phyloP scores from a whole-genome alignment of 768 basidiomycete species.

The Tubosaeta sp. region DNA sequence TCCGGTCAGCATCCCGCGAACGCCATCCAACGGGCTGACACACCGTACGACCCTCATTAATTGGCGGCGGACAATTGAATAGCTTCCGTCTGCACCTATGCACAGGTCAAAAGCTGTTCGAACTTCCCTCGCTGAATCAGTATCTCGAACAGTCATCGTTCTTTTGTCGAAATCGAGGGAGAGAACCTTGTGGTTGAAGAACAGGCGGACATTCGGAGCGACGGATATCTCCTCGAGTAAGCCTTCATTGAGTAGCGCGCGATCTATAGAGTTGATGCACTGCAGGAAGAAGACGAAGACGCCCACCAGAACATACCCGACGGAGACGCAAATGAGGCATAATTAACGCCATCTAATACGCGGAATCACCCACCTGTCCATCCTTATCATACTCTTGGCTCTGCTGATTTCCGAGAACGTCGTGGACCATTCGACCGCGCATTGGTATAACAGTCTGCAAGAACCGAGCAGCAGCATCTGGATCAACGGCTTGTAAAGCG shows the following conservation, averaged over 20 bases:
- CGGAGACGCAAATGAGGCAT: slow-evolving; percentile 18
- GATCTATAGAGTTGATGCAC: slow-evolving; percentile 94
- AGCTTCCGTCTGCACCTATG: slow-evolving; percentile 91
- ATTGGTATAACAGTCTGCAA: slow-evolving; percentile 84
- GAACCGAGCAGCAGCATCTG: slow-evolving; percentile 62
- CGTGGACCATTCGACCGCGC: slow-evolving; percentile 95
- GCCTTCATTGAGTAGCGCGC: slow-evolving; percentile 79
- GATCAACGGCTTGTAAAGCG: slow-evolving; percentile 79
- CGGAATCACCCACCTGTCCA: slow-evolving; percentile 63
- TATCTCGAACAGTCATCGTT: slow-evolving; percentile 50
- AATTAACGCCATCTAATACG: slow-evolving; percentile 6
- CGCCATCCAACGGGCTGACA: slow-evolving; percentile 24
- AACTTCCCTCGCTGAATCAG: slow-evolving; percentile 38
- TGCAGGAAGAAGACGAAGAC: slow-evolving; percentile 34
- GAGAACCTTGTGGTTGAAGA: slow-evolving; percentile 79
- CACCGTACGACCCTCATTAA: slow-evolving; percentile 94
- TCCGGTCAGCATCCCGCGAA: slow-evolving; percentile 14
- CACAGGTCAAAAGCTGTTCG: slow-evolving; percentile 68
- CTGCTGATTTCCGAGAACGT: slow-evolving; percentile 60
- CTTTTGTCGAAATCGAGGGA: slow-evolving; percentile 71
- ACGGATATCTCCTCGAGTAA: slow-evolving; percentile 74
- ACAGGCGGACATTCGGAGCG: slow-evolving; percentile 57
- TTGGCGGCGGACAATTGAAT: slow-evolving; percentile 86
- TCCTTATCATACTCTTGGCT: slow-evolving; percentile 87
- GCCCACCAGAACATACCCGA: slow-evolving; percentile 21